phyloP scores from a whole-genome alignment of 2,329 filamentous ascomycete genomes.

The Domatiomyces globalis region DNA sequence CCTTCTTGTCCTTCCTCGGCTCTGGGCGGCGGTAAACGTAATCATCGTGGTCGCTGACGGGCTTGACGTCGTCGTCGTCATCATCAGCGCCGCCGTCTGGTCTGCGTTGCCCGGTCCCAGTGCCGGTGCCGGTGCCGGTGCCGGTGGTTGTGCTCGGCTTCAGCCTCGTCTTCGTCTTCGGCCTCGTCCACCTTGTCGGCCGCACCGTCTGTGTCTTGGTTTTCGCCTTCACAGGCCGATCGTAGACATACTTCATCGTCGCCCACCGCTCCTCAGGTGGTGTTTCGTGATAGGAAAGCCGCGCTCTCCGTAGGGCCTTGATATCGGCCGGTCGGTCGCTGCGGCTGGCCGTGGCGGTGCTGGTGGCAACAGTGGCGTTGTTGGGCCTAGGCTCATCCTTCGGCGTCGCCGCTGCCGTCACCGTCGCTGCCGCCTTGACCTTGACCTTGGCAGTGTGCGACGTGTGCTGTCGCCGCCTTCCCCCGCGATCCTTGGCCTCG shows the following conservation, averaged over 20 bases:
- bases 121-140: background rate
- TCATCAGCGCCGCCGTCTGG: background rate
- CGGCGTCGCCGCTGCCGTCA: background rate
- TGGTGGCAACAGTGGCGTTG: constrained; percentile 4
- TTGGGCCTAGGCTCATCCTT: constrained; percentile 6
- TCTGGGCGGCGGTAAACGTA: background rate
- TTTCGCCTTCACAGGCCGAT: constrained; percentile 3
- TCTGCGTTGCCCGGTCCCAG: background rate
- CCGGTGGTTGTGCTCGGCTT: background rate
- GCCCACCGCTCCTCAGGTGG: constrained; percentile 10
- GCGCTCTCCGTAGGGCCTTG: constrained; percentile 15
- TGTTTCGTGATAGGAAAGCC: constrained; percentile 15
- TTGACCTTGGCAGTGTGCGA: background rate
- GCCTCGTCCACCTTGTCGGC: background rate
- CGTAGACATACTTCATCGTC: constrained; percentile 18
- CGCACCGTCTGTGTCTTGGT: constrained; percentile 3
- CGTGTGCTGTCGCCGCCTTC: background rate
- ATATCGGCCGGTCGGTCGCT: constrained; percentile 10
- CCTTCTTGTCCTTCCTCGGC: constrained; percentile 1
- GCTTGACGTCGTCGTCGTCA: background rate
- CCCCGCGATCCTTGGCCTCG: background rate
- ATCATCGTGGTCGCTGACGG: background rate
- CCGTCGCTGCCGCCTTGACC: background rate
- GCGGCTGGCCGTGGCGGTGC: too few species aligned
- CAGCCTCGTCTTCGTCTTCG: background rate